phyloP scores from a whole-genome alignment of 495 filamentous ascomycete genomes.

The Tuber aestivum region DNA sequence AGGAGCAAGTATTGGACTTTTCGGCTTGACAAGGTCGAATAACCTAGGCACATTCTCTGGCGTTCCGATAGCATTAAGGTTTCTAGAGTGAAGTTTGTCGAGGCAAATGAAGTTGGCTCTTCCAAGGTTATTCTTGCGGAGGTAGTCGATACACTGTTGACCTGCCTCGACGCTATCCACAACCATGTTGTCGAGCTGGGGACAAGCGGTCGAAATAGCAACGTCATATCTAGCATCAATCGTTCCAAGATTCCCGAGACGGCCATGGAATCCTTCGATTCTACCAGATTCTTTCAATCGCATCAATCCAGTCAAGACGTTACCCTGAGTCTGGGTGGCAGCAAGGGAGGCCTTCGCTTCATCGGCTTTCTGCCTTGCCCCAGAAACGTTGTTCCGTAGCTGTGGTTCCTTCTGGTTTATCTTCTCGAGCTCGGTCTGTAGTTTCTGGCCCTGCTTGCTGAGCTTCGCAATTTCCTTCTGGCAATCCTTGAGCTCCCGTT shows the following conservation, averaged over 20 bases:
- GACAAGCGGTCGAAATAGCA: constrained; percentile 93
- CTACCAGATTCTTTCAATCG: constrained; percentile 91
- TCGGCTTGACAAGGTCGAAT: constrained; percentile 87
- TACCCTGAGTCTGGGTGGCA: constrained; percentile 83
- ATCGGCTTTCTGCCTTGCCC: constrained; percentile 84
- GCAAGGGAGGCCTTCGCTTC: constrained; percentile 86
- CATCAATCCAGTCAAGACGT: constrained; percentile 85
- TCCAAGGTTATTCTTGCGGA: constrained; percentile 96
- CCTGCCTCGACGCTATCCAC: constrained; percentile 91
- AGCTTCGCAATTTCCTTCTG: constrained; percentile 63
- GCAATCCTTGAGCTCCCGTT: constrained; percentile 67
- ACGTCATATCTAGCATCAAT: constrained; percentile 94
- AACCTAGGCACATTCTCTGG: constrained; percentile 87
- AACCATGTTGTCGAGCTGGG: constrained; percentile 85
- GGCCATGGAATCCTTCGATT: constrained; percentile 92
- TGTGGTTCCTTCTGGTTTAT: constrained; percentile 71
- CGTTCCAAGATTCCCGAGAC: constrained; percentile 89
- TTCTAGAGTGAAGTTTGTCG: constrained; percentile 70
- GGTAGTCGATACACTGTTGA: constrained; percentile 94
- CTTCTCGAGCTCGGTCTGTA: constrained; percentile 65
- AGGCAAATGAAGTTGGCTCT: constrained; percentile 94
- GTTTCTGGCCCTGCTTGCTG: constrained; percentile 65
- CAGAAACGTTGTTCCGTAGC: constrained; percentile 72
- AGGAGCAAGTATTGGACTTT: constrained; percentile 76
- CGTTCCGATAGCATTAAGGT: constrained; percentile 71